Percentiles rank a stretch among this genome's conserved stretches.
phyloP scores from a whole-genome alignment of 352 stramenopile genomes.

The Globisporangium alternatum region DNA sequence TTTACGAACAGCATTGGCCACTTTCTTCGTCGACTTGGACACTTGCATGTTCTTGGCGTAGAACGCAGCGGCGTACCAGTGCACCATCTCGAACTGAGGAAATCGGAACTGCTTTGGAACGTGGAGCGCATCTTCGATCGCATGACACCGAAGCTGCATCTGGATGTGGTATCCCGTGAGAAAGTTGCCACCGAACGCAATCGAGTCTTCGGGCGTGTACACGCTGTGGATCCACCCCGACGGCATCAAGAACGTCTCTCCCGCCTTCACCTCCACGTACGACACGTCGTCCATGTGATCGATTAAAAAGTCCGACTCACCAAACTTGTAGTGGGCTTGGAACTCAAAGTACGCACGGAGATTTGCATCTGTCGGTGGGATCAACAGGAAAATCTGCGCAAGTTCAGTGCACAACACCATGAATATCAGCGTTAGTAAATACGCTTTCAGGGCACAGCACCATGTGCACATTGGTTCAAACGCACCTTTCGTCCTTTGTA shows the following conservation, averaged over 20 bases:
- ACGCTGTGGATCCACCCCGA: conserved; percentile 47
- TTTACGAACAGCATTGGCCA: not conserved
- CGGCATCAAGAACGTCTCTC: conserved; percentile 41
- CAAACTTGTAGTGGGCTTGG: conserved; percentile 24
- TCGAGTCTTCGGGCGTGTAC: conserved; percentile 39
- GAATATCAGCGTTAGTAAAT: not conserved
- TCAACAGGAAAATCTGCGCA: conserved; percentile 37
- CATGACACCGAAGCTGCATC: conserved; percentile 31
- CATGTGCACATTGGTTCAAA: not conserved
- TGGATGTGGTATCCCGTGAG: conserved; percentile 35
- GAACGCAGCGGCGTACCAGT: conserved; percentile 37
- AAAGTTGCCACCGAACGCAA: conserved; percentile 46
- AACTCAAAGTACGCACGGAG: conserved; percentile 28
- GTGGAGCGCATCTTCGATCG: conserved; percentile 26
- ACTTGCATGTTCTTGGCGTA: conserved; percentile 27
- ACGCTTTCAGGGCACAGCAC: not conserved
- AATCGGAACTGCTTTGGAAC: conserved; percentile 31
- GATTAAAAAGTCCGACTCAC: conserved; percentile 22
- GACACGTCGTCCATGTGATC: conserved; percentile 29
- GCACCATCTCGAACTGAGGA: conserved; percentile 28
- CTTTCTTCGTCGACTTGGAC: conserved; percentile 14
- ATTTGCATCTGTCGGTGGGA: conserved; percentile 36
- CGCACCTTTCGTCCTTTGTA: conserved; percentile 35
- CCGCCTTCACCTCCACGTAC: conserved; percentile 27
- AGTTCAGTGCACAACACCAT: not conserved